These are phyloP conservation scores for Wickerhamomyces subpelliculosus DNA, from an alignment of 805 yeast genomes.

Conservation along the genomic window DNA sequence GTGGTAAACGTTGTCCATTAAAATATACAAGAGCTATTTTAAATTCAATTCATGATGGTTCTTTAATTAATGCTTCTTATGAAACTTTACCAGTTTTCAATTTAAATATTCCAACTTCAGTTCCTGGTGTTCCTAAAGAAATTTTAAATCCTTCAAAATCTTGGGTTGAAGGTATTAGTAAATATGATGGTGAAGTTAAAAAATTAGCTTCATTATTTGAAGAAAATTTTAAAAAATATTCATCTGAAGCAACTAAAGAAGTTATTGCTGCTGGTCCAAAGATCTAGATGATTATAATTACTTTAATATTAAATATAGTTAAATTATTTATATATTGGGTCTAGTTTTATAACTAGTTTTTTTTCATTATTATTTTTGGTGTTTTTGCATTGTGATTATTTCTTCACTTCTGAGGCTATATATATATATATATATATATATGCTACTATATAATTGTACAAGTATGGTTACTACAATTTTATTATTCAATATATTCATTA, in stretches of 20 bases:
- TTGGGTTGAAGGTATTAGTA: constrained; percentile 58
- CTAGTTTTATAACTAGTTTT: neutral
- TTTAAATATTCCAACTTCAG: constrained; percentile 76
- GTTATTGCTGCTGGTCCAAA: constrained; percentile 92
- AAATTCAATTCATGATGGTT: constrained; percentile 91
- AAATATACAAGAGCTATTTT: constrained; percentile 95
- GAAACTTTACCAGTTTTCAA: constrained; percentile 85
- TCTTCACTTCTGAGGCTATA: too few species aligned
- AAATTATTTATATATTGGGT: too few species aligned
- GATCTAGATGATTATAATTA: constrained; percentile 4
- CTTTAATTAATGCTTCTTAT: constrained; percentile 69
- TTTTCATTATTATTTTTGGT: neutral
- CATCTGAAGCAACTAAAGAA: constrained; percentile 75
- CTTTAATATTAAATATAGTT: too few species aligned
- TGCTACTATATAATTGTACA: too few species aligned
- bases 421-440: too few species aligned
- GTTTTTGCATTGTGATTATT: neutral
- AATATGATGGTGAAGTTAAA: constrained; percentile 47
- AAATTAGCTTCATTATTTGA: constrained; percentile 71
- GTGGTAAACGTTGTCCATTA: constrained; percentile 96
- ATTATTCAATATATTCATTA: too few species aligned
- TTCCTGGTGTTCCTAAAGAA: constrained; percentile 71
- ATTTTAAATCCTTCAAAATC: constrained; percentile 80
- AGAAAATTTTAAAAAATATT: constrained; percentile 82
- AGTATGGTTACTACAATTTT: too few species aligned